phyloP scores from a whole-genome alignment of 495 filamentous ascomycete species.

The Trichoderma orchidacearum region DNA sequence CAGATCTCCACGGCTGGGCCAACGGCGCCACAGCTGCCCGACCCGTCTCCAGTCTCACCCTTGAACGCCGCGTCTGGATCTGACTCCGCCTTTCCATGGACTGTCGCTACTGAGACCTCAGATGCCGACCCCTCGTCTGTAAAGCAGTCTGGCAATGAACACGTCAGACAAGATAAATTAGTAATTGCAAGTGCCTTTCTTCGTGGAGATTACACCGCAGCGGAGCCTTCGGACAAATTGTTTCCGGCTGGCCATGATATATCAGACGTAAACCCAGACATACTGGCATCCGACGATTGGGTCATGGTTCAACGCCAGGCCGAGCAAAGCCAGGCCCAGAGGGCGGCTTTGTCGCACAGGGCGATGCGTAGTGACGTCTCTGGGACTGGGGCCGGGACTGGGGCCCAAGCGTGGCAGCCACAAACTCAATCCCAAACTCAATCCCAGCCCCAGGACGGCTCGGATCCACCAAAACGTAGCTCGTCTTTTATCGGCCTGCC shows the following conservation, averaged over 20 bases:
- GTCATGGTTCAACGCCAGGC: conserved; percentile 14
- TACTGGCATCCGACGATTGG: conserved; percentile 19
- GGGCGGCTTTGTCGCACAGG: not conserved
- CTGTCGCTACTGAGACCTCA: not conserved
- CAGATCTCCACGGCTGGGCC: conserved; percentile 5
- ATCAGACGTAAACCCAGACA: not conserved
- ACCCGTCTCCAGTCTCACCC: conserved; percentile 11
- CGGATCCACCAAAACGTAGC: conserved; percentile 7
- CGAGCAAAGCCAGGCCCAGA: not conserved
- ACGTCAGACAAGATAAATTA: not conserved
- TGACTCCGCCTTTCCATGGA: conserved; percentile 3
- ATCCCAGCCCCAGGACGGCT: not conserved
- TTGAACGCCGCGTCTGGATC: conserved; percentile 7
- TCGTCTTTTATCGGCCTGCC: conserved; percentile 32
- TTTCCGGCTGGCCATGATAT: not conserved
- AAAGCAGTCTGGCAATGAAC: not conserved
- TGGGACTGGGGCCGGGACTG: too few species aligned
- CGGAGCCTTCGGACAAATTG: not conserved
- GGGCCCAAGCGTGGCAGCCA: not conserved
- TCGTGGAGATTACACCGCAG: not conserved
- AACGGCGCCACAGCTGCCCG: conserved; percentile 8
- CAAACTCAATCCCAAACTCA: not conserved
- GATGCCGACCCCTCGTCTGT: not conserved
- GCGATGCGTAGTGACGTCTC: not conserved
- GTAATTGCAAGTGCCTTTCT: not conserved